phyloP scores from a whole-genome alignment of 495 filamentous ascomycete species.

The Hypomontagnella submonticulosa region DNA sequence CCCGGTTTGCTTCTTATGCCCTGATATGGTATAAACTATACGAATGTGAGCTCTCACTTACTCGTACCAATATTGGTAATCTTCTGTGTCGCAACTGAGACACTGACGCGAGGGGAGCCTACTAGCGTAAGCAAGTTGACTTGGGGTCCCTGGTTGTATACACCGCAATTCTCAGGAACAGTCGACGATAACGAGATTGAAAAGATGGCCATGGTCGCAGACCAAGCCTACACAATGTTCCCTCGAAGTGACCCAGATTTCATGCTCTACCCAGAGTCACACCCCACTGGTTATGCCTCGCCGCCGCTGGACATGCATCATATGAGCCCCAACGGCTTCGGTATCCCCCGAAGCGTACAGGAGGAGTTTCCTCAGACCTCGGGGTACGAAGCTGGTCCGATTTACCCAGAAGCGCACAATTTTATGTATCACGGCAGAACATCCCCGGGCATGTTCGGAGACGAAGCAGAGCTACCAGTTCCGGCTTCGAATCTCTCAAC shows the following conservation, averaged over 20 bases:
- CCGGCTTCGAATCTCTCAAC: slow-evolving; percentile 72
- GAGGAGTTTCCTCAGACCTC: slow-evolving; percentile 53
- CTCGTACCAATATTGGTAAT: slow-evolving; percentile 10
- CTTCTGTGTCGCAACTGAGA: slow-evolving; percentile 25
- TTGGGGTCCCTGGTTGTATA: slow-evolving; percentile 25
- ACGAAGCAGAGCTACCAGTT: slow-evolving; percentile 60
- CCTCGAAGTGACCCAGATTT: slow-evolving; percentile 51
- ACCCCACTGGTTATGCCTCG: slow-evolving; percentile 51
- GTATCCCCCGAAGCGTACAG: slow-evolving; percentile 53
- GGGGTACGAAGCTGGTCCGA: slow-evolving; percentile 48
- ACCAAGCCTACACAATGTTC: slow-evolving; percentile 50
- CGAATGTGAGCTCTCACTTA: slow-evolving; percentile 44
- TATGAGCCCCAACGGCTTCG: slow-evolving; percentile 54
- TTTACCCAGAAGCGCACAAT: slow-evolving; percentile 52
- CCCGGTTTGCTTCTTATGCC: slow-evolving; percentile 5
- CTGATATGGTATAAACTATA: slow-evolving; percentile 34
- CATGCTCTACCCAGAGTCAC: slow-evolving; percentile 59
- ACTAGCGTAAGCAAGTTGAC: slow-evolving; percentile 35
- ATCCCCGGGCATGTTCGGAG: slow-evolving; percentile 56
- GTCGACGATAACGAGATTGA: slow-evolving; percentile 14
- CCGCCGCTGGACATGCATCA: slow-evolving; percentile 54
- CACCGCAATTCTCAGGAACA: slow-evolving; percentile 22
- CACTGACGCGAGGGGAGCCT: slow-evolving; percentile 34
- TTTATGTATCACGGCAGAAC: slow-evolving; percentile 51
- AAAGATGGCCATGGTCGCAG: slow-evolving; percentile 46